These are phyloP conservation scores for Streptanthus diversifolius DNA, from an alignment of 345 rosid species.

Conservation along the genomic window DNA sequence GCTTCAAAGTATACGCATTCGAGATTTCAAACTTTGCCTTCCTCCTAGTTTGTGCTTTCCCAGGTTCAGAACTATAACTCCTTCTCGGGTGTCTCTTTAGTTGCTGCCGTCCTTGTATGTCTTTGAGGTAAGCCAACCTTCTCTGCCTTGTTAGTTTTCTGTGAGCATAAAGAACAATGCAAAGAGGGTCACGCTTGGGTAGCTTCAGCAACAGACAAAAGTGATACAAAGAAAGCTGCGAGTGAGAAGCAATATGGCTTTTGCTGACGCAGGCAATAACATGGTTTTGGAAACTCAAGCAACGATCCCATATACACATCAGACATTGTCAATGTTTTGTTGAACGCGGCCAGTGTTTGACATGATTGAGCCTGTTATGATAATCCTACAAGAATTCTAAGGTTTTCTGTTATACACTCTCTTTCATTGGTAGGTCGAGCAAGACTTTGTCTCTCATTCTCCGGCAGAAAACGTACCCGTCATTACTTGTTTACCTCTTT, in stretches of 20 bases:
- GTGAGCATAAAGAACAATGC: neutral
- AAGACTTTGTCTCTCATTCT: neutral
- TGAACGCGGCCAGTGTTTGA: neutral
- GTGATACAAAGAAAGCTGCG: too few species aligned
- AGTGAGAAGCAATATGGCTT: too few species aligned
- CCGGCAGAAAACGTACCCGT: neutral
- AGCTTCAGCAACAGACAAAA: conserved; percentile 42
- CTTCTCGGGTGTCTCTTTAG: conserved; percentile 41
- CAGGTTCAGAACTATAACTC: too few species aligned
- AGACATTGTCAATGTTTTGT: too few species aligned
- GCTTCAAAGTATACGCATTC: too few species aligned
- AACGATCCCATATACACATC: too few species aligned
- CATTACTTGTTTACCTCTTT: neutral
- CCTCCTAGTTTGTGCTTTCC: too few species aligned
- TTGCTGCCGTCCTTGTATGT: conserved; percentile 53
- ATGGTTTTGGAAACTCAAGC: conserved; percentile 43
- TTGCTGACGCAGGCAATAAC: conserved; percentile 62
- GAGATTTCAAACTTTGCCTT: too few species aligned
- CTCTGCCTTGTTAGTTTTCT: neutral
- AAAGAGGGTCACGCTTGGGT: conserved; percentile 35
- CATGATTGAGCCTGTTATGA: neutral
- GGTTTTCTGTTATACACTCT: neutral
- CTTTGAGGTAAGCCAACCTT: conserved; percentile 39
- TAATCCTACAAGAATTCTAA: neutral
- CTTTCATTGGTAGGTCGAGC: neutral